Conservation (phyloP, 1,139 yeast species). For the Zhuliangozyma blackwelliae region DNA sequence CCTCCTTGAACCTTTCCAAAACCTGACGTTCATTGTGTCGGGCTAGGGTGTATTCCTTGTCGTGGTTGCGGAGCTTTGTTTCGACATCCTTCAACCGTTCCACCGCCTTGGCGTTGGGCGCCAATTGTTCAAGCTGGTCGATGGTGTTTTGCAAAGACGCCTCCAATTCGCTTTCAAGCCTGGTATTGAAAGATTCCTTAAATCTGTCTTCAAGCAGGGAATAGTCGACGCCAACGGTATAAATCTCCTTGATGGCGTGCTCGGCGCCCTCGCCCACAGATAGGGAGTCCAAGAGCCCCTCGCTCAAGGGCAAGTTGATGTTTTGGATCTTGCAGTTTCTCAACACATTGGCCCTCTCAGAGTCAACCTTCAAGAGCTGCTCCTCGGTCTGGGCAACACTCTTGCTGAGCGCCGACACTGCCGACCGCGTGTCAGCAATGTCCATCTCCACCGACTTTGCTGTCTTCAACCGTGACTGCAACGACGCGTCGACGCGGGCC, state of each 20-base stretch:
- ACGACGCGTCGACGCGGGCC: constrained; percentile 17
- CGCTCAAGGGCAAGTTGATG: constrained; percentile 57
- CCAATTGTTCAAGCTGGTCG: constrained; percentile 54
- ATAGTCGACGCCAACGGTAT: constrained; percentile 56
- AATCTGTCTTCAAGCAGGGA: constrained; percentile 42
- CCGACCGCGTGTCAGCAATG: constrained; percentile 33
- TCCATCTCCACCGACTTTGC: constrained; percentile 25
- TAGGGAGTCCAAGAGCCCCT: constrained; percentile 53
- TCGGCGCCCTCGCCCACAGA: constrained; percentile 39
- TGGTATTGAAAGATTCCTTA: constrained; percentile 28
- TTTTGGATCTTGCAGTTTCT: constrained; percentile 76
- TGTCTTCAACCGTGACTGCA: constrained; percentile 24
- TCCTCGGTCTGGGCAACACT: constrained; percentile 45
- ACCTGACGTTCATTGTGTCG: constrained; percentile 59
- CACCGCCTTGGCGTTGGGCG: constrained; percentile 78
- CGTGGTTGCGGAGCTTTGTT: constrained; percentile 54
- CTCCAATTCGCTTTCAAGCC: constrained; percentile 48
- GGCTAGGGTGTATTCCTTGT: constrained; percentile 59
- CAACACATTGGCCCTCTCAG: constrained; percentile 58
- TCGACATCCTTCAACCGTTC: constrained; percentile 75
- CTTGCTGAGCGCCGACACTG: constrained; percentile 25
- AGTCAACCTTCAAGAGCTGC: constrained; percentile 48
- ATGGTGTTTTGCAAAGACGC: constrained; percentile 26
- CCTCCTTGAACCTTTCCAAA: constrained; percentile 52
- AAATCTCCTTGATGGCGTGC: constrained; percentile 37